Percentiles rank a stretch among this genome's conserved stretches.
Conservation (phyloP, 108 stramenopile genomes). For the Skeletonema potamos region DNA sequence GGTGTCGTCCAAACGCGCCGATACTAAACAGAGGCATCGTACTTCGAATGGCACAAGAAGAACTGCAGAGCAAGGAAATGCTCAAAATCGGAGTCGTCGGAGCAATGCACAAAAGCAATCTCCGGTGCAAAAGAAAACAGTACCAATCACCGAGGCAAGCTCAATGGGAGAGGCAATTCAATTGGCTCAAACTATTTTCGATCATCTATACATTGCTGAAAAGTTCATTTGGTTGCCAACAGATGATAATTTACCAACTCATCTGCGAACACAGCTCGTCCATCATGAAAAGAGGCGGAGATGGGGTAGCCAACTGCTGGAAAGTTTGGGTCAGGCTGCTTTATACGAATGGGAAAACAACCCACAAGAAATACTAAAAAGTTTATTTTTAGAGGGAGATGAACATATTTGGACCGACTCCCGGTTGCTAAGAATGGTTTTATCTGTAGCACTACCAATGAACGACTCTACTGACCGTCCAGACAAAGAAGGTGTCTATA, state of each 20-base stretch:
- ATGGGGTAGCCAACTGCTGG: conserved; percentile 58
- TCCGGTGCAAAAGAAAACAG: neutral
- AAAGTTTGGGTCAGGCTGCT: conserved; percentile 45
- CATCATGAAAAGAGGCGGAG: conserved; percentile 73
- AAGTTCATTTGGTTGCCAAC: conserved; percentile 64
- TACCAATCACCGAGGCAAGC: conserved; percentile 5
- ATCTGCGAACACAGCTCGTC: conserved; percentile 54
- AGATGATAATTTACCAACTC: conserved; percentile 55
- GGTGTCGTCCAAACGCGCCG: neutral
- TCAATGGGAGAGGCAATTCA: conserved; percentile 48
- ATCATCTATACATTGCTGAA: conserved; percentile 25
- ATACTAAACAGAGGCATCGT: neutral
- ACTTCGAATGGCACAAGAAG: neutral
- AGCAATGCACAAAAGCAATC: neutral
- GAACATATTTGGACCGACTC: conserved; percentile 25
- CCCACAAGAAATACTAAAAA: neutral
- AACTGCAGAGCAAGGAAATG: neutral
- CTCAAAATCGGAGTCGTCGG: neutral
- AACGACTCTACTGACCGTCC: conserved; percentile 27
- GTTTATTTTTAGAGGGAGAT: neutral
- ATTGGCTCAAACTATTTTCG: conserved; percentile 18
- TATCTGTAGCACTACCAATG: conserved; percentile 48
- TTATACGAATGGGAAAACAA: conserved; percentile 24
- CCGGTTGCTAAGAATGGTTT: conserved; percentile 38
- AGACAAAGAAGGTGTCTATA: conserved; percentile 52